These are phyloP conservation scores for Aureobasidium vineae DNA, from an alignment of 2,329 filamentous ascomycete genomes.

Conservation along the genomic window DNA sequence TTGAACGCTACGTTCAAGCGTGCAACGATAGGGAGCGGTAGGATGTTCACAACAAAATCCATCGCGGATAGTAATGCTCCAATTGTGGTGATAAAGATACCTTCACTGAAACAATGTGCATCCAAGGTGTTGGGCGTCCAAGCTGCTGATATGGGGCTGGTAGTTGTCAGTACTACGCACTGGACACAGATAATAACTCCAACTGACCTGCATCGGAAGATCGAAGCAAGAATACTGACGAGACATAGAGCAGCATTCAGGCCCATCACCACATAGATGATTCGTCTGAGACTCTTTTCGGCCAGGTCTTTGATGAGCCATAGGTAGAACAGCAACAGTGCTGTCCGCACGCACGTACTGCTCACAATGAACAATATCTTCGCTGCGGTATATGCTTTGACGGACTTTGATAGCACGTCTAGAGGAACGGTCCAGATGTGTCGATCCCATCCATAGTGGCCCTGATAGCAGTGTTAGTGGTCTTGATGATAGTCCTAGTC, in stretches of 20 bases:
- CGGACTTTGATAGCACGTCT: constrained; percentile 31
- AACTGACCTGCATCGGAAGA: constrained; percentile 44
- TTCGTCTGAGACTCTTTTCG: constrained; percentile 41
- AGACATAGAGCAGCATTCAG: constrained; percentile 42
- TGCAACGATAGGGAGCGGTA: constrained; percentile 47
- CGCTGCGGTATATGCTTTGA: constrained; percentile 44
- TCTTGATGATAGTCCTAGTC: not conserved
- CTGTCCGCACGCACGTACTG: constrained; percentile 46
- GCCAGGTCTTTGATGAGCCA: constrained; percentile 45
- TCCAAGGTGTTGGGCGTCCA: constrained; percentile 39
- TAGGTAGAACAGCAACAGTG: constrained; percentile 49
- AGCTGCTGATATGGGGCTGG: constrained; percentile 42
- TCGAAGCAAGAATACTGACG: constrained; percentile 38
- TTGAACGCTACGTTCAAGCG: constrained; percentile 44
- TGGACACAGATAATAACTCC: too few species aligned
- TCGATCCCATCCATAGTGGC: constrained; percentile 44
- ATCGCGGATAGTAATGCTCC: constrained; percentile 46
- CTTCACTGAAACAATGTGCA: constrained; percentile 45
- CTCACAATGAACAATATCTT: constrained; percentile 46
- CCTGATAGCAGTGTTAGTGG: not conserved
- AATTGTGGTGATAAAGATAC: constrained; percentile 39
- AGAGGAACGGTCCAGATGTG: constrained; percentile 45
- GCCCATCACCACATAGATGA: constrained; percentile 42
- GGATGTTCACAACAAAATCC: constrained; percentile 44
- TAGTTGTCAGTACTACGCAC: constrained; percentile 1